phyloP scores from a whole-genome alignment of 495 filamentous ascomycete genomes.

The Platismatia glauca region DNA sequence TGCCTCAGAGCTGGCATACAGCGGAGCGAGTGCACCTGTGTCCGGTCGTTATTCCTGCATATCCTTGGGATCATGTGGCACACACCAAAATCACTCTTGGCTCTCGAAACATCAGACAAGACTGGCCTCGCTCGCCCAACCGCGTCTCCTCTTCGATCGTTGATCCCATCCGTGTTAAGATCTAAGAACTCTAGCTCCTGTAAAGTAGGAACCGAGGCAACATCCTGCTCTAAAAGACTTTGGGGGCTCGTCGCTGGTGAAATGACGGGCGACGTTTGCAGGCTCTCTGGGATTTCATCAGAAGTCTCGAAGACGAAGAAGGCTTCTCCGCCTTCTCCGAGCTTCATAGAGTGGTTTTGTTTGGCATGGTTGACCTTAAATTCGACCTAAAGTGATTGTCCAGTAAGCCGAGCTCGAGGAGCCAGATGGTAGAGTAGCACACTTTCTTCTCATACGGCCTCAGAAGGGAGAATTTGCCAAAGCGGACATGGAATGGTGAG shows the following conservation, averaged over 20 bases:
- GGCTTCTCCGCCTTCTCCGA: conserved; percentile 93
- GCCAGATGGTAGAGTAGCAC: conserved; percentile 11
- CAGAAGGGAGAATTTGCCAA: conserved; percentile 94
- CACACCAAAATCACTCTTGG: conserved; percentile 44
- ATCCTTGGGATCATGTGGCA: not conserved
- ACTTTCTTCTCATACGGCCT: conserved; percentile 97
- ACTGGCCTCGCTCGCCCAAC: conserved; percentile 14
- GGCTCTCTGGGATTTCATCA: conserved; percentile 72
- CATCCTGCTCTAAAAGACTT: conserved; percentile 43
- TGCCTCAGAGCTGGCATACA: conserved; percentile 53
- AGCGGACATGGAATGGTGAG: conserved; percentile 97
- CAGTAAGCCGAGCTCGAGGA: conserved; percentile 19
- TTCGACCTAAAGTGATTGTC: conserved; percentile 51
- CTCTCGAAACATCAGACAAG: conserved; percentile 25
- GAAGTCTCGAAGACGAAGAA: conserved; percentile 98
- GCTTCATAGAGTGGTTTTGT: conserved; percentile 94
- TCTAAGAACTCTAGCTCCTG: conserved; percentile 81
- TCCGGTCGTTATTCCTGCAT: conserved; percentile 1
- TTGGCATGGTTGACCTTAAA: conserved; percentile 89
- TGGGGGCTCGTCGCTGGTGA: conserved; percentile 78
- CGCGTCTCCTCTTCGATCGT: conserved; percentile 1
- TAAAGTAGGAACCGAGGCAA: conserved; percentile 45
- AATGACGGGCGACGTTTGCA: conserved; percentile 90
- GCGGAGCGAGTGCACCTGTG: conserved; percentile 52
- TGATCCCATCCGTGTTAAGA: conserved; percentile 40